Evolutionary conservation across 345 rosid genomes (phyloP).

Genomic region (Odontarrhena argentea): DNA sequence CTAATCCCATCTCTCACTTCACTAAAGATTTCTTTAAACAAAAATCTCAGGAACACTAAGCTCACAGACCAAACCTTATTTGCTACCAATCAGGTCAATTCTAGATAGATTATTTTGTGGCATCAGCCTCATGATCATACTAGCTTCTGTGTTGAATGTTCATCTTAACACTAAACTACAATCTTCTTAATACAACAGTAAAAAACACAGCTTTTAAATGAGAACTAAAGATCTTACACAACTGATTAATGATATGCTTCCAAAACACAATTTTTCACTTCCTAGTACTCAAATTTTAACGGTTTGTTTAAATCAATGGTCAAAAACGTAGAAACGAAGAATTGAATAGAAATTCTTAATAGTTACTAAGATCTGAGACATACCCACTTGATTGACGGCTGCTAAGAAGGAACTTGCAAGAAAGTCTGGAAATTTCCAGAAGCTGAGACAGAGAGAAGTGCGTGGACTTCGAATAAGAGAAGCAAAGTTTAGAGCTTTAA

Average conservation of each 20-base stretch:
- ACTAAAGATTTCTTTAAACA: background rate
- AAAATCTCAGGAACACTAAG: slow-evolving; percentile 19
- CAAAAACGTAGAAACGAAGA: slow-evolving; percentile 3
- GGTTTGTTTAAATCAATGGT: background rate
- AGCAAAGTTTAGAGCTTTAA: slow-evolving; percentile 10
- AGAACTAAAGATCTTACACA: background rate
- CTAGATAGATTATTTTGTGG: background rate
- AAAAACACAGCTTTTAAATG: slow-evolving; percentile 7
- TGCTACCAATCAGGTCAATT: background rate
- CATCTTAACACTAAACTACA: slow-evolving; percentile 5
- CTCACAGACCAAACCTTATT: slow-evolving; percentile 15
- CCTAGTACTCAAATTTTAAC: background rate
- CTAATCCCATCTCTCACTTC: slow-evolving; percentile 15
- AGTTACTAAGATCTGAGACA: slow-evolving; percentile 25
- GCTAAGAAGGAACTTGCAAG: slow-evolving; percentile 3
- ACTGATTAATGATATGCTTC: background rate
- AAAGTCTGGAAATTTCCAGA: slow-evolving; percentile 16
- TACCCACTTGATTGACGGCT: slow-evolving; percentile 30
- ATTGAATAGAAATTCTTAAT: slow-evolving; percentile 1
- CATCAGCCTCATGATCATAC: slow-evolving; percentile 9
- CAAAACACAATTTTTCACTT: background rate
- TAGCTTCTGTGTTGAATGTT: background rate
- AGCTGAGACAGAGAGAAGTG: slow-evolving; percentile 16
- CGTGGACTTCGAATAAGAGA: slow-evolving; percentile 32
- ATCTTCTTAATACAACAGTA: slow-evolving; percentile 11